Base-by-base conservation (phyloP, 1,284 basidiomycete genomes). In the Coniferiporia sulphurascens region DNA sequence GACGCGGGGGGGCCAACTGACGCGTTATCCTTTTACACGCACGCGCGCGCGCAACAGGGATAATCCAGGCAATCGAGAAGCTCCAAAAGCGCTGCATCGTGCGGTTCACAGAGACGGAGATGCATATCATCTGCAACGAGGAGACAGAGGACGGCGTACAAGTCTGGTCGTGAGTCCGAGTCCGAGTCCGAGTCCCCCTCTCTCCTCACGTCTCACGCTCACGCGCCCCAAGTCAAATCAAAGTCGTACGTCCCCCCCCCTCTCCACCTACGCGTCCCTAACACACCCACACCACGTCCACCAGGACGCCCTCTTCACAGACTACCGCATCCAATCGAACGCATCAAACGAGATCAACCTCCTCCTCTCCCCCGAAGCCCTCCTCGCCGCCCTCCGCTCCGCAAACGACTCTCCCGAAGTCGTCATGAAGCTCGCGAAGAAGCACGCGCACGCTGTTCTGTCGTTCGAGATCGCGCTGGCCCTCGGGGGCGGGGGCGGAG, bases 291-390 rank as follows among this genome's bases (percentile, higher is more conserved):
- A 15, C n/a, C n/a, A n/a, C n/a, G n/a, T n/a, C n/a, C n/a, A n/a
- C n/a, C 59, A 75, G 74, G 78, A 83, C n/a, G 85, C 89, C 0
- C 72, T 95, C 5, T 96, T 95, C 74, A 80, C 78, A 4, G 79
- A 85, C 62, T 95, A 92, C 71, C 86, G 91, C 43, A 93, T 96
- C 64, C 89, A 95, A 69, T 94, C 91, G 13, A 94, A 94, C 66
- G 80, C 87, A 1, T 78, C 86, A 53, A 94, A 96, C 70, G 85
- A 88, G 66, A 95, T 96, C 62, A 89, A 86, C 21, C 74, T 95
- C 58, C 76, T 82, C 35, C 72, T 93, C 19, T 76, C 83, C 0
- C 78, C 90, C 5, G 93, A 94, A 55, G 86, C 90, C 0, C 77
- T 96, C 1, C 76, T 90, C 17, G 84, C 85, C 13, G 89, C 91